These are phyloP conservation scores for Zymoseptoria pseudotritici DNA, from an alignment of 2,329 filamentous ascomycete species.

Conservation along the genomic window DNA sequence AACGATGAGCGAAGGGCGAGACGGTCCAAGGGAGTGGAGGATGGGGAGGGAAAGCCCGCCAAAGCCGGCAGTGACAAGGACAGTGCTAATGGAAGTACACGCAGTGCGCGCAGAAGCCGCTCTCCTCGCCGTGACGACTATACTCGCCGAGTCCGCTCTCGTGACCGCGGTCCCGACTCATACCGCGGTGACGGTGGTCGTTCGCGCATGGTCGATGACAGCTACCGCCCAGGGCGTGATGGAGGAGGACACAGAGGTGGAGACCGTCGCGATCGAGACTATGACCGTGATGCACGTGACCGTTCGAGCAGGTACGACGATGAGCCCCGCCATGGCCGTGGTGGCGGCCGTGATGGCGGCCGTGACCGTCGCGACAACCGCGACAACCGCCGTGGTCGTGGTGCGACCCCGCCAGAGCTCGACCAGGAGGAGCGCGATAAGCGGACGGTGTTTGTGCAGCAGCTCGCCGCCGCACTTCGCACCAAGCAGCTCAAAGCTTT, in stretches of 20 bases:
- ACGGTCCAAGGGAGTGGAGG: slow-evolving; percentile 20
- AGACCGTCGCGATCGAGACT: slow-evolving; percentile 45
- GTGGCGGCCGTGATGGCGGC: slow-evolving; percentile 47
- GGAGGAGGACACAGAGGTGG: slow-evolving; percentile 31
- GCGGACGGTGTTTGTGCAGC: slow-evolving; percentile 96
- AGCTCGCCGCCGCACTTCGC: slow-evolving; percentile 86
- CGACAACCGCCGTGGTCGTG: slow-evolving; percentile 49
- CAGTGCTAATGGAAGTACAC: slow-evolving; percentile 33
- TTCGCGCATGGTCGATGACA: slow-evolving; percentile 31
- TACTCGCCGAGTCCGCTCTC: slow-evolving; percentile 19
- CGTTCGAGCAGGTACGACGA: slow-evolving; percentile 35
- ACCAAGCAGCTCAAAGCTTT: slow-evolving; percentile 90
- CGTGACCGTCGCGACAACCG: slow-evolving; percentile 48
- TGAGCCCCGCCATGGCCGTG: slow-evolving; percentile 24
- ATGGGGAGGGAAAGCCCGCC: slow-evolving; percentile 20
- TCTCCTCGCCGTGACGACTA: slow-evolving; percentile 18
- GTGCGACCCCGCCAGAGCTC: slow-evolving; percentile 45
- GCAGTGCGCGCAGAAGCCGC: slow-evolving; percentile 24
- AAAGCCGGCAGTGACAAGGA: slow-evolving; percentile 30
- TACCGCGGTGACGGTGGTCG: slow-evolving; percentile 31
- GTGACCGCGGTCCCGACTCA: slow-evolving; percentile 30
- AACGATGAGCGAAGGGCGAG: slow-evolving; percentile 30
- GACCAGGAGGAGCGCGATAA: slow-evolving; percentile 92
- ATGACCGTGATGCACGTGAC: slow-evolving; percentile 48
- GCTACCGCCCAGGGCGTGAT: slow-evolving; percentile 22